Evolutionary conservation across 805 yeast species (phyloP), one percentile per base, ranked within the genome.

Genomic region (Ogataea methanolica): DNA sequence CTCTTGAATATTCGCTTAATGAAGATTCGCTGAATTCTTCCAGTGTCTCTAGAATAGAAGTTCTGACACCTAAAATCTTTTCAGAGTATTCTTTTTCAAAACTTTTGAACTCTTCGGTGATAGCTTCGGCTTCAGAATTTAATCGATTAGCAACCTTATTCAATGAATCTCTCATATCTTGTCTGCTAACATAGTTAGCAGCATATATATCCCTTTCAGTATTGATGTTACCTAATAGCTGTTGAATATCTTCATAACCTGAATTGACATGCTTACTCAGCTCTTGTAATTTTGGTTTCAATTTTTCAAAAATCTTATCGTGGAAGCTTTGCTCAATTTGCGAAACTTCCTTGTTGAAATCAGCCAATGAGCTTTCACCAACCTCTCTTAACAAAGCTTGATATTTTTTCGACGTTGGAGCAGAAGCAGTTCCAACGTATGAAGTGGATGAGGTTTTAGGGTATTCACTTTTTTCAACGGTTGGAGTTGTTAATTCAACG

Each of bases 1-100:
- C 75, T 44, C 77, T 76, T 7, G 85, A 76, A 67, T 83, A 85
- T 54, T 84, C 88, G 54, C 69, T 74, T 46, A 85, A 73, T 29
- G 86, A 73, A 6, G 80, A 76, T 46, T 85, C 90, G 6, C 84
- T 82, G 71, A 85, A 86, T 51, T 85, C 85, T 62, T 85, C 91
- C 60, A 82, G 75, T 0, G 83, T 74, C 52, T 86, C 91, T 45
- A 85, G 72, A 35, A 83, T 74, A 19, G 68, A 61, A 19, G 67
- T 60, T 57, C 78, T 73, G 33, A 71, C 41, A 6, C 46, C 45
- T 12, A 58, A 47, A 19, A 68, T 50, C 23, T 56, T 65, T 4
- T 63, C 56, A 38, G 74, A 68, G 22, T 71, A 65, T 5, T 56
- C 57, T 21, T 62, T 53, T 38, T 71, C 63, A 12, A 63, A 53